Evolutionary conservation across 345 rosid species (phyloP), one percentile per base, ranked within the genome.

Genomic region (Boechera stricta): DNA sequence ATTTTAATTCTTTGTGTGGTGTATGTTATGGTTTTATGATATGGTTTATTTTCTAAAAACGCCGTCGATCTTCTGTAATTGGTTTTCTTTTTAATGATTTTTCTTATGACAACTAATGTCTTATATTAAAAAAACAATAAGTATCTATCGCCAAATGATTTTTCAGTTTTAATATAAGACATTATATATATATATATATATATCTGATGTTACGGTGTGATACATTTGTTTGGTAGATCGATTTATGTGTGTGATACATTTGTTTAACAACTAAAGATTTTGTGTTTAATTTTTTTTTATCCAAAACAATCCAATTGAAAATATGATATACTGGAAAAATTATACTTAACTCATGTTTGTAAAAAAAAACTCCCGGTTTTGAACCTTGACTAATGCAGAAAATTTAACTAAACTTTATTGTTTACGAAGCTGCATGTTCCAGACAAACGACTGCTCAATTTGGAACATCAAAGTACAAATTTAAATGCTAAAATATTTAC

Each of bases 391-490:
- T 39, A 39, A 59, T 29, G 54, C 63, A 76, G 10, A 67, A 58
- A 28, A 2, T 7, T 53, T 21, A 69, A 70, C 13, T 59, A 77
- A 69, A 21, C 16, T 42, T 54, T 49, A 72, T n/a, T 52, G 51
- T 53, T 67, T 52, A 52, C 44, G 41, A 54, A 52, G 74, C 66
- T 73, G 75, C 82, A 73, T 73, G 74, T 78, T 78, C 78, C 54
- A 68, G 75, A 73, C 75, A 79, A 61, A 67, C 74, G 31, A 73
- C 53, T 73, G 74, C 82, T 78, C 68, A 66, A 66, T 68, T 45
- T 52, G 47, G 78, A 79, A 73, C 82, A 79, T 79, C 47, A 55
- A 78, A 79, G 82, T 79, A 79, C 78, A 79, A 35, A 9, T 67
- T 73, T 53, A 61, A 53, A 67, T 68, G 44, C 44, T 73, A 67